phyloP scores from a whole-genome alignment of 2,329 filamentous ascomycete species.

The Microsporum audouinii region DNA sequence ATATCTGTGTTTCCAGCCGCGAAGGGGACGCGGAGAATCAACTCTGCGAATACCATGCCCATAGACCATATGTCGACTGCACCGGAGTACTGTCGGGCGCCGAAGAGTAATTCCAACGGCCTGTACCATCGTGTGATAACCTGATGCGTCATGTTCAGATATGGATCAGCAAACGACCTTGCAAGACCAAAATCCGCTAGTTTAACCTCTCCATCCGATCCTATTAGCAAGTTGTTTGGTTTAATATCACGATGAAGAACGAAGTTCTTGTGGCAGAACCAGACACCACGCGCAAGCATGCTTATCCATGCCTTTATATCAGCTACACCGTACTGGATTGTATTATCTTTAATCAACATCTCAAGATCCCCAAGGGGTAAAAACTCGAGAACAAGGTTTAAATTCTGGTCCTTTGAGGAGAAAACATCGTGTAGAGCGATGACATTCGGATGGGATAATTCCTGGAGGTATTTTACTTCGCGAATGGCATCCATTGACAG shows the following conservation, averaged over 20 bases:
- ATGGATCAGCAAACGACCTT: conserved; percentile 77
- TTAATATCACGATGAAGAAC: conserved; percentile 97
- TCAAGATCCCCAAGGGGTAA: conserved; percentile 89
- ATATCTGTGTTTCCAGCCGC: conserved; percentile 76
- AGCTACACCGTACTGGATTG: conserved; percentile 69
- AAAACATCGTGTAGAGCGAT: conserved; percentile 88
- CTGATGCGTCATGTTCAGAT: conserved; percentile 77
- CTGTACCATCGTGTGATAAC: conserved; percentile 97
- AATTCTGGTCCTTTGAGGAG: conserved; percentile 89
- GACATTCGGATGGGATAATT: conserved; percentile 89
- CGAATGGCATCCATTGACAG: conserved; percentile 90
- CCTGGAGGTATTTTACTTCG: conserved; percentile 89
- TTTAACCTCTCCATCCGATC: conserved; percentile 84
- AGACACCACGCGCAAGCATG: conserved; percentile 85
- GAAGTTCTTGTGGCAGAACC: conserved; percentile 94
- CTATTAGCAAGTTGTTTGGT: conserved; percentile 93
- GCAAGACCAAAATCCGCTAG: conserved; percentile 96
- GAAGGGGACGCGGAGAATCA: conserved; percentile 71
- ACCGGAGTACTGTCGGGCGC: conserved; percentile 76
- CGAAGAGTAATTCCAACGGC: conserved; percentile 85
- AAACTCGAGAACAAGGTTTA: conserved; percentile 91
- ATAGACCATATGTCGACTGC: conserved; percentile 92
- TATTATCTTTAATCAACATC: conserved; percentile 79
- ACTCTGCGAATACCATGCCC: conserved; percentile 83
- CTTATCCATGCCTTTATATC: conserved; percentile 99